Percentiles rank a stretch among this genome's conserved stretches.
Evolutionary conservation across 768 basidiomycete genomes (phyloP).

Genomic region (Collybiopsis luxurians): DNA sequence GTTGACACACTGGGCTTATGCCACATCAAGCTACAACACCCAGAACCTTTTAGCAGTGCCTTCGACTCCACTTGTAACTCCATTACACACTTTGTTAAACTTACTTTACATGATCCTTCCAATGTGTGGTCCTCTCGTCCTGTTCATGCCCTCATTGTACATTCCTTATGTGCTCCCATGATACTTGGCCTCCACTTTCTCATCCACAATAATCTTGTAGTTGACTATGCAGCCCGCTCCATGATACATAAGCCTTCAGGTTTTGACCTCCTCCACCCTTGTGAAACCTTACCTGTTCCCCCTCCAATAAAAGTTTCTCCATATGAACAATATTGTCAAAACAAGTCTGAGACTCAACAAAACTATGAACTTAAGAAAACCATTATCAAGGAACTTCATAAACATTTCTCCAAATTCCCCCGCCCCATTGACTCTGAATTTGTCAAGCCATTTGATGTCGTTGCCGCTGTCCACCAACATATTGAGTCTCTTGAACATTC

Average conservation of each 20-base stretch:
- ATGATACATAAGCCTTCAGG: constrained; percentile 13
- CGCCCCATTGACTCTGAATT: neutral
- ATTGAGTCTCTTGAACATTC: neutral
- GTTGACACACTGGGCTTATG: no score
- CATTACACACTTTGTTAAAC: neutral
- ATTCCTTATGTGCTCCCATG: constrained; percentile 13
- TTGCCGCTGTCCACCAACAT: neutral
- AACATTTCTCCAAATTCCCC: no score
- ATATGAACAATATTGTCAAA: neutral
- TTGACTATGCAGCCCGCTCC: constrained; percentile 20
- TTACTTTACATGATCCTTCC: neutral
- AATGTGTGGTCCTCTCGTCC: neutral
- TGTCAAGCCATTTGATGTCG: neutral
- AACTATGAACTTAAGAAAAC: neutral
- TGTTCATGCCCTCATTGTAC: neutral
- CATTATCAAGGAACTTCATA: neutral
- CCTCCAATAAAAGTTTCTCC: neutral
- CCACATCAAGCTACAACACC: no score
- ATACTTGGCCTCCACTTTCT: constrained; percentile 34
- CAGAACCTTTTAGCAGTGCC: no score
- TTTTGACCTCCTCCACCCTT: constrained; percentile 7
- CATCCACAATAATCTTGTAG: constrained; percentile 28
- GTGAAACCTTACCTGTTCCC: neutral
- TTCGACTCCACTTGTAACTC: no score
- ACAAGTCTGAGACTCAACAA: neutral